Evolutionary conservation across 345 rosid species (phyloP).

Genomic region (Viola odorata): DNA sequence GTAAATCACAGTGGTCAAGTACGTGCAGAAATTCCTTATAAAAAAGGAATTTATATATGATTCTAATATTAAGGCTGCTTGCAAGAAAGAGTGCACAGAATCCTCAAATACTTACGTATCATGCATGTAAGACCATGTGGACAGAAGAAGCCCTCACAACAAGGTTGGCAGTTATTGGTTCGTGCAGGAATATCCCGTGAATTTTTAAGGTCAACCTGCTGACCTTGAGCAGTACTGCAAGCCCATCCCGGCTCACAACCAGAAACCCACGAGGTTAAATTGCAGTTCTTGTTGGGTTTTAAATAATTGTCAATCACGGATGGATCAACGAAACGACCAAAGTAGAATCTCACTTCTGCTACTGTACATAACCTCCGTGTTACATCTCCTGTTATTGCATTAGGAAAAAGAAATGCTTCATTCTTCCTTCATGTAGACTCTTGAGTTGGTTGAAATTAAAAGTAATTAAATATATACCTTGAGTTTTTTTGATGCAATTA

Average conservation of each 20-base stretch:
- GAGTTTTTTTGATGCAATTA: conserved; percentile 49
- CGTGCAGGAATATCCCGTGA: conserved; percentile 55
- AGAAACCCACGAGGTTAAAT: conserved; percentile 71
- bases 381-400: conserved; percentile 39
- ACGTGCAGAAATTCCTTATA: not conserved
- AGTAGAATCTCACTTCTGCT: conserved; percentile 77
- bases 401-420: no score
- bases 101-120: conserved; percentile 61
- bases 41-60: not conserved
- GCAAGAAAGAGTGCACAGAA: conserved; percentile 6
- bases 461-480: conserved; percentile 31
- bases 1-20: not conserved
- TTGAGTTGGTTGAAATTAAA: no score
- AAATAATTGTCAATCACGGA: conserved; percentile 30
- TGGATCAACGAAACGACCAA: conserved; percentile 40
- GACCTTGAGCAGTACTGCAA: conserved; percentile 46
- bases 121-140: conserved; percentile 92
- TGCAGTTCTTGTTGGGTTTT: conserved; percentile 70
- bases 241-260: conserved; percentile 99
- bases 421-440: no score
- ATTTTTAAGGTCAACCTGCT: conserved; percentile 47
- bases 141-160: conserved; percentile 92
- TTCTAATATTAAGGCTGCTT: not conserved
- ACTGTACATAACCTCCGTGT: conserved; percentile 54
- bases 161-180: conserved; percentile 53